Evolutionary conservation across 768 basidiomycete genomes (phyloP), one percentile per base, ranked within the genome.

Genomic region (Leucocoprinus leucothites): DNA sequence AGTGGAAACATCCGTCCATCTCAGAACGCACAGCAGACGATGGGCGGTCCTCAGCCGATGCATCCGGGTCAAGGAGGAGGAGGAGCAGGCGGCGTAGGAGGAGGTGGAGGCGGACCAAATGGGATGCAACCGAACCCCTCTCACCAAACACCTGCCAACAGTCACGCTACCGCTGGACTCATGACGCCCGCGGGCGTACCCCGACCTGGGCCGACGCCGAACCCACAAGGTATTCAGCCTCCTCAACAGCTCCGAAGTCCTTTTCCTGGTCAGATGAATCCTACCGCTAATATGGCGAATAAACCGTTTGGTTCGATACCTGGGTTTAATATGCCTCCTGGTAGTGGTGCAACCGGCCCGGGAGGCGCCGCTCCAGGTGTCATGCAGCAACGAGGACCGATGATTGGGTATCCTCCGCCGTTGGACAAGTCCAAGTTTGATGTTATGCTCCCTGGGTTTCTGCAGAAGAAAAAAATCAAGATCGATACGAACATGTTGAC

Each of bases 361-460:
- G 6, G 31, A 5, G 31, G 31, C 11, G 14, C 25, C 6, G 45
- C 54, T 3, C 24, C 49, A 3, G 43, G 51, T n/a, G 40, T 19
- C 8, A 58, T 58, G 57, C 56, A 51, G 34, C 48, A 42, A 35
- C 42, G 56, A 9, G 41, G 45, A 13, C 31, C 24, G 8, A 45
- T 36, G n/a, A 40, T 57, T 41, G 46, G 41, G 41, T 48, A 69
- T 9, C 65, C 71, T 51, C 75, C 71, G 2, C 76, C 79, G 18
- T 61, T 84, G 36, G 80, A 82, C 16, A 83, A 80, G 55, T 42
- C 47, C 6, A 73, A 72, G 19, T 89, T 90, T 59, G 79, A 85
- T 1, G 60, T 57, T 2, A 73, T 77, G 14, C 85, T 80, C 62
- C 74, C 74, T 48, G 72, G 65, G 18, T 86, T 75, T 59, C 79